These are phyloP conservation scores for Venturia asperata DNA, from an alignment of 2,329 filamentous ascomycete species.

Conservation along the genomic window DNA sequence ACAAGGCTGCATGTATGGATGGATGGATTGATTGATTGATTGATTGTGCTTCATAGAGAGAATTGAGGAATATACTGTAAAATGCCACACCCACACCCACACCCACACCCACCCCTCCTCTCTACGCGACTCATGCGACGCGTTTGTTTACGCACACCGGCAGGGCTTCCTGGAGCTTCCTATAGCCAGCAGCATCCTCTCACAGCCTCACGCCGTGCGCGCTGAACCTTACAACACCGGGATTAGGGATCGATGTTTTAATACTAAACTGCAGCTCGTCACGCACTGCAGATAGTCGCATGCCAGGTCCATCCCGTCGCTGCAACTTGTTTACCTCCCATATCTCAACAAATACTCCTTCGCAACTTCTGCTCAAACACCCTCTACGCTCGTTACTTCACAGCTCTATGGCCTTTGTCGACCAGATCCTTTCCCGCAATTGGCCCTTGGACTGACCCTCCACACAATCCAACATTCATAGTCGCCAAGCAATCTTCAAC, in stretches of 20 bases:
- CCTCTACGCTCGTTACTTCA: background rate
- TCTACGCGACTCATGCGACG: background rate
- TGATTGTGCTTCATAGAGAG: background rate
- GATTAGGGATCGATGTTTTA: background rate
- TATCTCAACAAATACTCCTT: background rate
- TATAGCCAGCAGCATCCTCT: background rate
- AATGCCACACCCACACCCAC: too few species aligned
- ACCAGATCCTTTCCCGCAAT: background rate
- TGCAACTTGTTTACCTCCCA: background rate
- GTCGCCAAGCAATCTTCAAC: constrained; percentile 28
- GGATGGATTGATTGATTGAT: too few species aligned
- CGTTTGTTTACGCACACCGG: background rate
- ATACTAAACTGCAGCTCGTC: constrained; percentile 3
- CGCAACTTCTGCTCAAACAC: background rate
- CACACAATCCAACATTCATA: constrained; percentile 2
- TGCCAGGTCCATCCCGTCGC: background rate
- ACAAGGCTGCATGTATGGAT: too few species aligned
- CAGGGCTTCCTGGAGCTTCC: background rate
- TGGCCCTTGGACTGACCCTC: constrained; percentile 1
- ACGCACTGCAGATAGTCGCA: background rate
- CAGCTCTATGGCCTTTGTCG: constrained; percentile 9
- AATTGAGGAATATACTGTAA: too few species aligned
- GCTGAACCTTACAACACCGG: background rate
- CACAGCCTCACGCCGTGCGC: constrained; percentile 1
- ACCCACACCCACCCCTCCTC: too few species aligned